A percentile compares a stretch with the other conserved stretches of the same genome.
These are phyloP conservation scores for Mollisia scopiformis DNA, from an alignment of 2,329 filamentous ascomycete species.

Conservation along the genomic window DNA sequence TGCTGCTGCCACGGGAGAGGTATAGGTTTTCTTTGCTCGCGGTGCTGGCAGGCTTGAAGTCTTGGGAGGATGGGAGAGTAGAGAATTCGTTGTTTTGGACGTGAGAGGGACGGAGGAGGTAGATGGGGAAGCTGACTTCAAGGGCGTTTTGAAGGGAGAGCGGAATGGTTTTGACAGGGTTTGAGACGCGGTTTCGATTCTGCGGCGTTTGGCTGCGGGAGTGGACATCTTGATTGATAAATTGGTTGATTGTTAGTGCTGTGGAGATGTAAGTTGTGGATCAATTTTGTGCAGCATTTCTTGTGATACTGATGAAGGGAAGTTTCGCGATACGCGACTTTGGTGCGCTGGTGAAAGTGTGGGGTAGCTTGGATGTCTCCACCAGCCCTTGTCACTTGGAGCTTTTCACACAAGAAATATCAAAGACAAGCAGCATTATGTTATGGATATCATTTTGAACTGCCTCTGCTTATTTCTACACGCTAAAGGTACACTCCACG, in stretches of 20 bases:
- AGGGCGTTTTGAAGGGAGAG: constrained; percentile 62
- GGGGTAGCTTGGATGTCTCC: background rate
- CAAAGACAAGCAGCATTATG: too few relatives aligned
- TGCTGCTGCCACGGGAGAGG: constrained; percentile 37
- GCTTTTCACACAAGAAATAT: too few relatives aligned
- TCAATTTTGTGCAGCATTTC: constrained; percentile 27
- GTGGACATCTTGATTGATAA: constrained; percentile 45
- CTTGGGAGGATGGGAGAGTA: constrained; percentile 13
- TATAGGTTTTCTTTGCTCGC: constrained; percentile 26
- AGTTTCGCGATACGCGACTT: background rate
- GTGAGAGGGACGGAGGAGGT: constrained; percentile 8
- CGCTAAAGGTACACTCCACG: constrained; percentile 21
- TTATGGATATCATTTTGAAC: background rate
- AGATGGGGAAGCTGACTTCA: constrained; percentile 20
- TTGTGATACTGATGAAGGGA: constrained; percentile 6
- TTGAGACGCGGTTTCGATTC: constrained; percentile 58
- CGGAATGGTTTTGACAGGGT: constrained; percentile 72
- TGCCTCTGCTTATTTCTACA: constrained; percentile 17
- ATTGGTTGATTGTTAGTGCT: constrained; percentile 31
- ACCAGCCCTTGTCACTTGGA: background rate
- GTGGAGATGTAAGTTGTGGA: constrained; percentile 26
- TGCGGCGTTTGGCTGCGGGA: constrained; percentile 63
- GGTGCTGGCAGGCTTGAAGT: constrained; percentile 8
- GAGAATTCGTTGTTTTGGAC: constrained; percentile 8
- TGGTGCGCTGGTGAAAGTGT: constrained; percentile 8